Evolutionary conservation across 805 yeast species (phyloP).

Genomic region (Lipomyces kockii): DNA sequence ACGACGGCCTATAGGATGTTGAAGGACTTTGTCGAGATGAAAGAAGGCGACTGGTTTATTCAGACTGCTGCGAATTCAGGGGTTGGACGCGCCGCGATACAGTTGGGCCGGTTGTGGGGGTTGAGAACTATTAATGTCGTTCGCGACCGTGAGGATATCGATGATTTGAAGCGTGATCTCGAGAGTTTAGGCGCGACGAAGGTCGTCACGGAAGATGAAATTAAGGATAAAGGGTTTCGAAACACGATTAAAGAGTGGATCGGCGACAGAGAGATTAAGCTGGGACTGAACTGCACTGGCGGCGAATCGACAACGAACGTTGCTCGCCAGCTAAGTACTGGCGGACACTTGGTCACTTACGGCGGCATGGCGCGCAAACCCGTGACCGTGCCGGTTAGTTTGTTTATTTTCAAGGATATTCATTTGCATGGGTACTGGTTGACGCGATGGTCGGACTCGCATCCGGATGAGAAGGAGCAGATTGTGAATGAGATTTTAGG

Average conservation of each 20-base stretch:
- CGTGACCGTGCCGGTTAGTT: slow-evolving; percentile 84
- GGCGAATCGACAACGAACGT: slow-evolving; percentile 82
- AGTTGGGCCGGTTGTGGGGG: slow-evolving; percentile 78
- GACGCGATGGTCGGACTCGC: slow-evolving; percentile 62
- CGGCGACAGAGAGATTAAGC: slow-evolving; percentile 56
- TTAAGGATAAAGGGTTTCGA: slow-evolving; percentile 68
- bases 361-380: slow-evolving; percentile 99
- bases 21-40: slow-evolving; percentile 63
- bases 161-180: slow-evolving; percentile 62
- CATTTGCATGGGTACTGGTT: slow-evolving; percentile 93
- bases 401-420: slow-evolving; percentile 87
- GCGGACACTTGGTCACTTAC: slow-evolving; percentile 84
- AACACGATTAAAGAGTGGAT: slow-evolving; percentile 55
- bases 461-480: slow-evolving; percentile 63
- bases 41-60: slow-evolving; percentile 81
- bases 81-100: slow-evolving; percentile 90
- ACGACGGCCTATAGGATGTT: slow-evolving; percentile 90
- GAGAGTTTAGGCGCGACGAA: slow-evolving; percentile 76
- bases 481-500: slow-evolving; percentile 61
- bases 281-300: slow-evolving; percentile 92
- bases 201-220: slow-evolving; percentile 89
- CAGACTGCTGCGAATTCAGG: slow-evolving; percentile 97
- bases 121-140: slow-evolving; percentile 84
- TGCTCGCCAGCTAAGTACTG: slow-evolving; percentile 75
- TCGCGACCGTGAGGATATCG: slow-evolving; percentile 80